phyloP scores from a whole-genome alignment of 2,329 filamentous ascomycete species.

The Stachybotrys chlorohalonatus region DNA sequence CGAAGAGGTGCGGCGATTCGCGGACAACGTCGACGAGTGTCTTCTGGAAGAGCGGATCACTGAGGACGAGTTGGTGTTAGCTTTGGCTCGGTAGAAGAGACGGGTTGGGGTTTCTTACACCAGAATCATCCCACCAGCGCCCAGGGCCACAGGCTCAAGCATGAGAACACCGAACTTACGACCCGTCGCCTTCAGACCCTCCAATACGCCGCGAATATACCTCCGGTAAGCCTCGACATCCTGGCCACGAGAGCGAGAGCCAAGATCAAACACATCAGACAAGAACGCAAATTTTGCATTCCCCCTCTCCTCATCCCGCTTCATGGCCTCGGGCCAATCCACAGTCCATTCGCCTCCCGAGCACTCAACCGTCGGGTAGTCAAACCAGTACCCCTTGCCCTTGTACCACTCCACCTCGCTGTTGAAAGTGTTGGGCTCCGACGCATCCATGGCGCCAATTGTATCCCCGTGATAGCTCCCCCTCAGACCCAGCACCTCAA shows the following conservation, averaged over 20 bases:
- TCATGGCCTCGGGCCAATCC: slow-evolving; percentile 41
- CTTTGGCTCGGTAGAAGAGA: neutral
- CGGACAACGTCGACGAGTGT: slow-evolving; percentile 61
- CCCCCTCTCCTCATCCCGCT: slow-evolving; percentile 32
- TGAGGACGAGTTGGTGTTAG: slow-evolving; percentile 19
- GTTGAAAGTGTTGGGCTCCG: slow-evolving; percentile 69
- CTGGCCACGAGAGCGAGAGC: slow-evolving; percentile 32
- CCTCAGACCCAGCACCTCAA: slow-evolving; percentile 65
- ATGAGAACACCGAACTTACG: slow-evolving; percentile 68
- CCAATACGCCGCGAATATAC: slow-evolving; percentile 49
- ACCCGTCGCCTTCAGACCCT: slow-evolving; percentile 43
- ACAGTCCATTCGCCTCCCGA: slow-evolving; percentile 58
- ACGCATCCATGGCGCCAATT: slow-evolving; percentile 79
- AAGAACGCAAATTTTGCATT: slow-evolving; percentile 35
- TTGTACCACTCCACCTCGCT: slow-evolving; percentile 81
- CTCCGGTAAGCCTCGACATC: slow-evolving; percentile 43
- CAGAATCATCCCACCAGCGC: slow-evolving; percentile 77
- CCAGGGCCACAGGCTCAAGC: slow-evolving; percentile 71
- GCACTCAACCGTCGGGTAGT: slow-evolving; percentile 65
- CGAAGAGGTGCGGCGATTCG: slow-evolving; percentile 45
- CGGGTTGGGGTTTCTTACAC: slow-evolving; percentile 40
- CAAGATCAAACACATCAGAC: slow-evolving; percentile 51
- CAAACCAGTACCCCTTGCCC: slow-evolving; percentile 72
- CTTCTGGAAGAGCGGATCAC: slow-evolving; percentile 73
- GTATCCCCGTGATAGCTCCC: slow-evolving; percentile 84